Evolutionary conservation across 148 eudicot species (phyloP).

Genomic region (Rhododendron molle): DNA sequence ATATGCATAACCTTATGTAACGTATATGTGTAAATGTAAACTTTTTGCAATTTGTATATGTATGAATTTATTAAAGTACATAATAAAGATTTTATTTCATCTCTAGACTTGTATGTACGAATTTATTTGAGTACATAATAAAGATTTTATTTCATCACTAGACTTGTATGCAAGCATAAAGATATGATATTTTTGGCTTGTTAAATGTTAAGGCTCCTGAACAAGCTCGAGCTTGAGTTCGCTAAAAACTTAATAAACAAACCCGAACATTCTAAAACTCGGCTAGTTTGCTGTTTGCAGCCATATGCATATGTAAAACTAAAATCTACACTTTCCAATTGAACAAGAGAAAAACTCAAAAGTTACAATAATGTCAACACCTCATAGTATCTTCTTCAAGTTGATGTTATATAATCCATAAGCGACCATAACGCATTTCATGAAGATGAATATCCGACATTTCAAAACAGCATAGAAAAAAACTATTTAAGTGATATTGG

Average conservation of each 20-base stretch:
- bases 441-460: constrained; percentile 5
- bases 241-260: neutral
- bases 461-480: neutral
- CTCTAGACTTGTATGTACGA: neutral
- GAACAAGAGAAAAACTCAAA: neutral
- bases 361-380: neutral
- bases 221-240: neutral
- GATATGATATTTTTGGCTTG: neutral
- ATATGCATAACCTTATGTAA: neutral
- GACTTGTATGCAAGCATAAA: neutral
- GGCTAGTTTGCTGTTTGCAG: too few species aligned
- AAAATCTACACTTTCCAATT: neutral
- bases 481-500: neutral
- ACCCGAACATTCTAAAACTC: neutral
- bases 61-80: neutral
- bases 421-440: neutral
- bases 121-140: neutral
- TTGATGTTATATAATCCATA: neutral
- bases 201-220: neutral
- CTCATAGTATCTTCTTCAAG: neutral
- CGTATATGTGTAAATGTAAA: neutral
- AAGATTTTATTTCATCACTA: neutral
- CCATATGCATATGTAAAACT: too few species aligned
- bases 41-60: neutral
- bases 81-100: neutral